Evolutionary conservation across 768 basidiomycete species (phyloP), one percentile per base, ranked within the genome.

Genomic region (Strobilomyces dryophilus): DNA sequence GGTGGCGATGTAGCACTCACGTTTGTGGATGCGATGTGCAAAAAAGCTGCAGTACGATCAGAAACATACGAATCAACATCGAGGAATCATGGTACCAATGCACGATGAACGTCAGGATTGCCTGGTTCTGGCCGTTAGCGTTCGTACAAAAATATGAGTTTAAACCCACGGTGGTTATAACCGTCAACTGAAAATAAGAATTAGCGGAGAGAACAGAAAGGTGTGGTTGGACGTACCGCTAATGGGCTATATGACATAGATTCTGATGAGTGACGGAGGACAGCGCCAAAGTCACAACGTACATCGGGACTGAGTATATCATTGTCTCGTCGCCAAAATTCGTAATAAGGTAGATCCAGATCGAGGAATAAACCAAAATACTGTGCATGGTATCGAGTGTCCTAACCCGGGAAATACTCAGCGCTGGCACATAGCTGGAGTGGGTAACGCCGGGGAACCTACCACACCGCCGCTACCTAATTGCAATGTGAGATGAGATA

Each of bases 281-380:
- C 8, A 32, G 20, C 5, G 17, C 3, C 0, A 45, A 37, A 49
- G 27, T 45, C 7, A 18, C 41, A 21, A 53, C 55, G n/a, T 53
- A 80, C 81, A 73, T 72, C 15, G 79, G 74, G 45, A 82, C 76
- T 15, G 49, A 62, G 52, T 80, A 74, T 34, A 78, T 74, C 29
- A 63, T 67, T 2, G 49, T 45, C 4, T 49, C 49, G 8, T 75
- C 54, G 0, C 80, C 80, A 39, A 72, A 82, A 53, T 75, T 63
- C 1, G 53, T 47, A 50, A 82, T 76, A 3, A 82, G 60, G 52
- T 75, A 76, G 12, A 68, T 69, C 73, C 76, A 76, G 40, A 78
- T 60, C 1, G 76, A 71, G 20, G 63, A 50, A 45, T 68, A 70
- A 36, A 79, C 70, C 54, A 78, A 65, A 9, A 68, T 49, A 1